phyloP scores from a whole-genome alignment of 2,329 filamentous ascomycete genomes.

The Colletotrichum caudatum region DNA sequence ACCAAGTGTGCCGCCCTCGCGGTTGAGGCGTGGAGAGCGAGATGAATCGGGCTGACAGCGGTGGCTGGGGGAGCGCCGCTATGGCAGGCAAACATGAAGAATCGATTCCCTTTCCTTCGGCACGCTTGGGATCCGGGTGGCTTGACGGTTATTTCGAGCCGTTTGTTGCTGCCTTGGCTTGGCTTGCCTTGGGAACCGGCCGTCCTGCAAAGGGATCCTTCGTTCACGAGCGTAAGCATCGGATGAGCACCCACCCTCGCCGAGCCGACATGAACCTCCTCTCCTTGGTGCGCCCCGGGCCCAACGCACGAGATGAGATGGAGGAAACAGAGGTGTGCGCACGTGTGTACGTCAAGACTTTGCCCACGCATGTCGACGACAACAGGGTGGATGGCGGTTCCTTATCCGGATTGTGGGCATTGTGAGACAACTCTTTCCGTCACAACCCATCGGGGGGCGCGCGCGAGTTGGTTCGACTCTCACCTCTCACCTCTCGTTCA shows the following conservation, averaged over 20 bases:
- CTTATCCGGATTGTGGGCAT: too few species aligned
- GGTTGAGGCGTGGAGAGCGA: neutral
- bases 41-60: conserved; percentile 14
- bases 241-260: neutral
- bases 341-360: too few species aligned
- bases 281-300: neutral
- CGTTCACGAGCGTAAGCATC: too few species aligned
- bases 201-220: conserved; percentile 3
- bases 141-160: conserved; percentile 31
- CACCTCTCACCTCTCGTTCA: too few species aligned
- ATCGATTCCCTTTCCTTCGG: too few species aligned
- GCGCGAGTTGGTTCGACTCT: neutral
- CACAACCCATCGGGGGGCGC: neutral
- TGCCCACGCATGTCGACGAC: too few species aligned
- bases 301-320: conserved; percentile 10
- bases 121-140: conserved; percentile 12
- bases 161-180: conserved; percentile 16
- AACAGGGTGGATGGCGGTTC: too few species aligned
- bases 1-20: conserved; percentile 2
- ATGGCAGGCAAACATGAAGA: neutral
- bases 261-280: too few species aligned
- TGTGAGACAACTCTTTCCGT: neutral
- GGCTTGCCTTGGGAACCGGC: neutral
- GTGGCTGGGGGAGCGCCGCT: conserved; percentile 10
- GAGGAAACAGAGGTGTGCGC: neutral